Evolutionary conservation across 208 protist genomes (phyloP).

Genomic region (Herpetomonas tarakana): DNA sequence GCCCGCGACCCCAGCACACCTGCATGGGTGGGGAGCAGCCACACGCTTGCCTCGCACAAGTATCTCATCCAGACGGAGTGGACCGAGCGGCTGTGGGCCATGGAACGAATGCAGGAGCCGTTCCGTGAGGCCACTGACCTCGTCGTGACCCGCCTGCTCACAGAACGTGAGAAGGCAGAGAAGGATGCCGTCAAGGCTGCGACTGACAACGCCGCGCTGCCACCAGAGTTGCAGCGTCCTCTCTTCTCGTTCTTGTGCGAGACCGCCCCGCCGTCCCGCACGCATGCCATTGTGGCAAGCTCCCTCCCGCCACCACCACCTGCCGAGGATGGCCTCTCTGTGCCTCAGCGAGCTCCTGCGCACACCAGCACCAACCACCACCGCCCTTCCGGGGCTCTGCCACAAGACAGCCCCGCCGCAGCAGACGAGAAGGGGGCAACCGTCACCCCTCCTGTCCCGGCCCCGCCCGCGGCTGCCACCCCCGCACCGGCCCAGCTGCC

Average conservation of each 20-base stretch:
- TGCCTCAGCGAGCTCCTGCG: too few relatives aligned
- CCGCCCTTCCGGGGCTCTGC: too few relatives aligned
- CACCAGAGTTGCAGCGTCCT: conserved; percentile 1
- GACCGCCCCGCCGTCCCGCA: neutral
- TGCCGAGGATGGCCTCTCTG: too few relatives aligned
- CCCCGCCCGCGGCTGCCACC: too few relatives aligned
- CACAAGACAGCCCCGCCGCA: too few relatives aligned
- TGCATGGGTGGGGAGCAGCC: conserved; percentile 18
- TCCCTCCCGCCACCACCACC: neutral
- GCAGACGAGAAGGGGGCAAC: too few relatives aligned
- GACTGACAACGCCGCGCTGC: neutral
- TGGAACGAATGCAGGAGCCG: conserved; percentile 33
- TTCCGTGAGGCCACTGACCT: conserved; percentile 7
- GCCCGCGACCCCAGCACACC: conserved; percentile 19
- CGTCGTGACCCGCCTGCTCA: conserved; percentile 2
- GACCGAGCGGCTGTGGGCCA: conserved; percentile 41
- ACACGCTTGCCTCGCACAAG: conserved; percentile 23
- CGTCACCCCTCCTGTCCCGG: too few relatives aligned
- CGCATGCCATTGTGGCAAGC: conserved; percentile 1
- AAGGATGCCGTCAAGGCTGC: conserved; percentile 4
- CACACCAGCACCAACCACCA: too few relatives aligned
- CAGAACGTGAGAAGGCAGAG: neutral
- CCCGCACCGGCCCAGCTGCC: too few relatives aligned
- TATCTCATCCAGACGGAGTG: conserved; percentile 42
- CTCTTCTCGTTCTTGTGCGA: neutral